Conservation (phyloP, 148 eudicot species). For the Dianthus caryophyllus region DNA sequence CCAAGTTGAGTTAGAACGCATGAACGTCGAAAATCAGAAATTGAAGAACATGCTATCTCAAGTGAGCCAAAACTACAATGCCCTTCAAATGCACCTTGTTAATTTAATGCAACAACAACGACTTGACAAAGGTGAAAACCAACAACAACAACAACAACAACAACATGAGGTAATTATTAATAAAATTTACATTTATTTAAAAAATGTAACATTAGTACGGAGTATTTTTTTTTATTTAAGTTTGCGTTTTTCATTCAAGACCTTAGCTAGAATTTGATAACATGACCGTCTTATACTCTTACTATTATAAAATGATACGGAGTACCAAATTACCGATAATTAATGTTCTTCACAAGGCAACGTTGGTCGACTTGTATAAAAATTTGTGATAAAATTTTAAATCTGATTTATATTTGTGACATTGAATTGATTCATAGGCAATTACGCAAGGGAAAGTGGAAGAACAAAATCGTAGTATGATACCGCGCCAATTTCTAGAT, state of each 20-base stretch:
- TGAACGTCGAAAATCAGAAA: slow-evolving; percentile 65
- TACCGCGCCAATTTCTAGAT: slow-evolving; percentile 63
- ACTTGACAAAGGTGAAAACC: slow-evolving; percentile 15
- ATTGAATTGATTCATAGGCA: slow-evolving; percentile 18
- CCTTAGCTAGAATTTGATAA: too few species aligned
- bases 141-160: slow-evolving; percentile 6
- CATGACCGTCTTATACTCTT: too few species aligned
- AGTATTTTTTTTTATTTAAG: too few species aligned
- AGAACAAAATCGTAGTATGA: slow-evolving; percentile 29
- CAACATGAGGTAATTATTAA: slow-evolving; percentile 9
- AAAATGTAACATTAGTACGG: too few species aligned
- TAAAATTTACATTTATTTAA: too few species aligned
- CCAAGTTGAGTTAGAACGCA: slow-evolving; percentile 56
- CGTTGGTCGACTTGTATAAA: too few species aligned
- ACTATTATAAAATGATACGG: too few species aligned
- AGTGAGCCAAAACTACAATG: slow-evolving; percentile 44
- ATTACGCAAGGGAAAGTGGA: slow-evolving; percentile 29
- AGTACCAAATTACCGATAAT: too few species aligned
- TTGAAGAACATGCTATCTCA: slow-evolving; percentile 54
- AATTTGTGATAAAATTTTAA: background rate
- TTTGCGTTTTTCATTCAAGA: too few species aligned
- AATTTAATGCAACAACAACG: slow-evolving; percentile 51
- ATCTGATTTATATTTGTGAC: background rate
- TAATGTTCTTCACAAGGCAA: too few species aligned
- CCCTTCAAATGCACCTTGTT: slow-evolving; percentile 50